Percentiles rank a stretch among this genome's conserved stretches.
phyloP scores from a whole-genome alignment of 352 stramenopile genomes.

The Globisporangium barbulae region DNA sequence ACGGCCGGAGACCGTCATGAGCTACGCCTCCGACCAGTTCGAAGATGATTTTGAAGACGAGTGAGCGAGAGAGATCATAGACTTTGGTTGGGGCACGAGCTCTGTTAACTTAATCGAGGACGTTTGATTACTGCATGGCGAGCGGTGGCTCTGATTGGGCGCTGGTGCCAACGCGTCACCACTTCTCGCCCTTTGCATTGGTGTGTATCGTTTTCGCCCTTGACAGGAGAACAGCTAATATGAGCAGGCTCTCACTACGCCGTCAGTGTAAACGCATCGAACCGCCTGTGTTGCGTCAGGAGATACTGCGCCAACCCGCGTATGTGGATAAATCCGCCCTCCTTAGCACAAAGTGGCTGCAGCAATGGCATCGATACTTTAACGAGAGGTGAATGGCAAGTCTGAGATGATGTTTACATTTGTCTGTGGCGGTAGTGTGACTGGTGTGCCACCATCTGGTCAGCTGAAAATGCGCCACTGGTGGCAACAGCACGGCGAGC shows the following conservation, averaged over 20 bases:
- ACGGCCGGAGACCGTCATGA: conserved; percentile 53
- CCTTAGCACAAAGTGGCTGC: no score
- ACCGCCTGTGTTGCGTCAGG: no score
- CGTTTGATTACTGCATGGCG: background rate
- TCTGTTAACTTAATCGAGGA: background rate
- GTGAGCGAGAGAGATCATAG: conserved; percentile 12
- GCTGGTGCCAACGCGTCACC: background rate
- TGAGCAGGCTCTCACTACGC: no score
- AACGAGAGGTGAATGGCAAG: background rate
- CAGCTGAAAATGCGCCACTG: background rate
- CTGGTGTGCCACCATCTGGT: background rate
- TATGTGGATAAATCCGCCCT: no score
- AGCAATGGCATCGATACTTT: background rate
- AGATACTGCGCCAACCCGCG: no score
- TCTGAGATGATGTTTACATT: background rate
- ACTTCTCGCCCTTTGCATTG: background rate
- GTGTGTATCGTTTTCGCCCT: no score
- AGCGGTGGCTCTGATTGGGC: background rate
- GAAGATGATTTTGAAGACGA: conserved; percentile 41
- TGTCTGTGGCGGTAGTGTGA: background rate
- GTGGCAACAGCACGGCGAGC: background rate
- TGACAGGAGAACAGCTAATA: no score
- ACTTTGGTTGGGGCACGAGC: background rate
- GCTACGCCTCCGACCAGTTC: conserved; percentile 59
- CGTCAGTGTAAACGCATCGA: no score